Evolutionary conservation across 352 stramenopile species (phyloP).

Genomic region (Globisporangium carolinianum): DNA sequence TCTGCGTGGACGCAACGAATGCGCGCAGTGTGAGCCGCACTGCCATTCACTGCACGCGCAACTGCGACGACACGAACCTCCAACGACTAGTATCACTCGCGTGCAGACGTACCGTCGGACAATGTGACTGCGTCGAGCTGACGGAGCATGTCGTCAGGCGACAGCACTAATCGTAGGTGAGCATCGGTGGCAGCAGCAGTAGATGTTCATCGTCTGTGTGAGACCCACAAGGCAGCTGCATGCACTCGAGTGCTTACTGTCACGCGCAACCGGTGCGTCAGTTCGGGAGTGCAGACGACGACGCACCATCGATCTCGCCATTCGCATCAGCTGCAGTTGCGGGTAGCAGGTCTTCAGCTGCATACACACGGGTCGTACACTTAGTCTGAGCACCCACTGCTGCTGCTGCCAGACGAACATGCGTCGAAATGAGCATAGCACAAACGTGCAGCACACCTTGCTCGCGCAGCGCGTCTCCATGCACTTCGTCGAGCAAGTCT

Average conservation of each 20-base stretch:
- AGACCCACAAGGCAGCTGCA: not conserved
- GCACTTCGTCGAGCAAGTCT: slow-evolving; percentile 13
- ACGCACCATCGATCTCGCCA: not conserved
- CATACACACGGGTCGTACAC: not conserved
- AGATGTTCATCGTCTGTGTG: not conserved
- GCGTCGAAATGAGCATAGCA: too few species aligned
- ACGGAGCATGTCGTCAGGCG: slow-evolving; percentile 26
- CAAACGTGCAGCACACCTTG: not conserved
- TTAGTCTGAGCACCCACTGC: not conserved
- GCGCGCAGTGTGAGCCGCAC: not conserved
- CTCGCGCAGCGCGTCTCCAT: slow-evolving; percentile 2
- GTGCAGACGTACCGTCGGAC: not conserved
- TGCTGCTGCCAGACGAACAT: too few species aligned
- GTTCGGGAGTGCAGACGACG: too few species aligned
- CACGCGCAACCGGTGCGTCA: too few species aligned
- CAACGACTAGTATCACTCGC: not conserved
- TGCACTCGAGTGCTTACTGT: too few species aligned
- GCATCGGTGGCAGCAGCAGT: not conserved
- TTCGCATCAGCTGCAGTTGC: not conserved
- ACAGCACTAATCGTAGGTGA: slow-evolving; percentile 4
- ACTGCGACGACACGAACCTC: too few species aligned
- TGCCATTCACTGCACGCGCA: too few species aligned
- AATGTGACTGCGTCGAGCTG: slow-evolving; percentile 24
- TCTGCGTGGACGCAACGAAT: not conserved
- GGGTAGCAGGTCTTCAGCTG: not conserved